Percentiles rank a stretch among this genome's conserved stretches.
Evolutionary conservation across 78 protist genomes (phyloP).

Genomic region (Chrysochromulina tobinii): DNA sequence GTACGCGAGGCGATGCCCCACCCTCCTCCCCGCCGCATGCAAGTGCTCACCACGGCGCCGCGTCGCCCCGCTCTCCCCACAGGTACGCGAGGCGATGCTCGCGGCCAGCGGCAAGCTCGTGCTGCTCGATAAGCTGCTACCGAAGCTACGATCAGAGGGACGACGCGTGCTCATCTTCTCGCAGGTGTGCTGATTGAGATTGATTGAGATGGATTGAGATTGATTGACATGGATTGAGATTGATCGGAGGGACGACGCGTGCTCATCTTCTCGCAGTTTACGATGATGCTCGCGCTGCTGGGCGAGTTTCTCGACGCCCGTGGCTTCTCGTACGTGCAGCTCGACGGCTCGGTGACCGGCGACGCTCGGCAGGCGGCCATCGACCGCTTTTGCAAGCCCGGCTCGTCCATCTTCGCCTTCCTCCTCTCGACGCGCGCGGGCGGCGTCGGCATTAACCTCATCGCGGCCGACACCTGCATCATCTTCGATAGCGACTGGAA

Average conservation of each 20-base stretch:
- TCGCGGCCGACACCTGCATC: conserved; percentile 89
- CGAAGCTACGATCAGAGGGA: not conserved
- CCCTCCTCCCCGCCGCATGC: no score
- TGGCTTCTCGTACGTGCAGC: conserved; percentile 80
- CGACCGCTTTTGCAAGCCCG: conserved; percentile 74
- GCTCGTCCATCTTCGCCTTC: conserved; percentile 75
- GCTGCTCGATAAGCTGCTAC: conserved; percentile 59
- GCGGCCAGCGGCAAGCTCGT: conserved; percentile 63
- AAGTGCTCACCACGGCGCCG: no score
- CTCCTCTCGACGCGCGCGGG: conserved; percentile 93
- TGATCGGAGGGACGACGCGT: no score
- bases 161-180: no score
- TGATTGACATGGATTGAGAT: no score
- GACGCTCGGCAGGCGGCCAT: conserved; percentile 86
- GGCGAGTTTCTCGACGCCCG: conserved; percentile 50
- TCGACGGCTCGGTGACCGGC: conserved; percentile 92
- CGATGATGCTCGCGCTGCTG: conserved; percentile 91
- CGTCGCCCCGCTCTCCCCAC: no score
- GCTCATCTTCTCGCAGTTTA: no score
- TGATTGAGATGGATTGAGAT: no score
- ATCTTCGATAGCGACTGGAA: conserved; percentile 86
- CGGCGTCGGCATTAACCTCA: conserved; percentile 69
- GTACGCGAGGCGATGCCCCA: not conserved
- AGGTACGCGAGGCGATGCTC: not conserved
- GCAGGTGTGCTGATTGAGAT: no score